Base-by-base conservation (phyloP, 805 yeast genomes). In the baker's yeast (Saccharomyces cerevisiae) region DNA sequence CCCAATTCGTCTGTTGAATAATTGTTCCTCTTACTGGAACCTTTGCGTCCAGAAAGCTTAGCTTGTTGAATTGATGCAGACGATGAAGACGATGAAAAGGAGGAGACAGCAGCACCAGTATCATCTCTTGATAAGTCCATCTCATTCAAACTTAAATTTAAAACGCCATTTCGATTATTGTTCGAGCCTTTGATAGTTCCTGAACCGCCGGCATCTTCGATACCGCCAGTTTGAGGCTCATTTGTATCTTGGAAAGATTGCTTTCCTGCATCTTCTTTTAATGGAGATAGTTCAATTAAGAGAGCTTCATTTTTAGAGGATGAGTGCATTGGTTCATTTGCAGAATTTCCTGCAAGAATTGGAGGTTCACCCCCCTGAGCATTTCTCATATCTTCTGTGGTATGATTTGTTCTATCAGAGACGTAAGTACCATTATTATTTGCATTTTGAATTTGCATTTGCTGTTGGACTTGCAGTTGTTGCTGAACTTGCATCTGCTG, bases 81-180 rank as follows among this genome's bases (percentile, higher is more conserved):
- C 3, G 43, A 36, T 17, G 43, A 36, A 17, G 43, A 36, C 8
- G 43, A 36, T 3, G 43, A 36, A 36, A 21, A 36, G 4, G 43
- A 36, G 17, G 43, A 36, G 22, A 36, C 43, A 1, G 24, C 43
- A 6, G 24, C 24, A 4, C 24, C 24, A 17, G 24, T 36, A 10
- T 17, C 59, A 2, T 61, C 59, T 36, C 50, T 51, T 24, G 60
- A 56, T 5, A 61, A 48, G 48, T 61, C 57, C 58, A 58, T 54
- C 49, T 62, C 66, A 49, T 62, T 59, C 50, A 56, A 51, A 31
- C 57, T 61, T 26, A 62, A 30, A 50, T 62, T 57, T 9, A 62
- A 47, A 46, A 51, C 53, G 3, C 52, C 58, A 29, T 36, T 53
- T 47, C 48, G 52, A 28, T 46, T 10, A 22, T 26, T 46, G 48